phyloP scores from a whole-genome alignment of 116 monocot genomes.

The Cymodocea nodosa region DNA sequence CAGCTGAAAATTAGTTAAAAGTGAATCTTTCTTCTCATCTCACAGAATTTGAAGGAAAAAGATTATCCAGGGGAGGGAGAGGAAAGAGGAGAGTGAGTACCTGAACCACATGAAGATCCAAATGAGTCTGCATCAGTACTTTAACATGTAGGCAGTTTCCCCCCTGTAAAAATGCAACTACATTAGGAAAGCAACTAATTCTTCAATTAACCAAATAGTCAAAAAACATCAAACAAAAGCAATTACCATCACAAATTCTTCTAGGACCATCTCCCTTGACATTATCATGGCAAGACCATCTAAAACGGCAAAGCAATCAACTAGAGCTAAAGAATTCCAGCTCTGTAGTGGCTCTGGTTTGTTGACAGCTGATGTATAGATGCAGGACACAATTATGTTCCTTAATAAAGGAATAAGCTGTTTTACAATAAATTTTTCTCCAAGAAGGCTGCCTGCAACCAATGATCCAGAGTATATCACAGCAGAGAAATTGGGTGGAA shows the following conservation, averaged over 20 bases:
- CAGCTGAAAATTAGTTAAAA: too few species aligned
- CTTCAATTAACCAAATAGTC: not conserved
- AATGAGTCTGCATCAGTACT: constrained; percentile 48
- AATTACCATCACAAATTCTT: constrained; percentile 61
- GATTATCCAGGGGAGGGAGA: not conserved
- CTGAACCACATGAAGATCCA: constrained; percentile 68
- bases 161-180: constrained; percentile 41
- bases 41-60: not conserved
- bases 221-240: not conserved
- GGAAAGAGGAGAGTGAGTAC: constrained; percentile 11
- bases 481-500: not conserved
- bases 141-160: constrained; percentile 55
- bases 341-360: constrained; percentile 76
- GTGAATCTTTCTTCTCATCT: too few species aligned
- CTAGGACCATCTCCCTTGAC: constrained; percentile 38
- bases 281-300: constrained; percentile 54
- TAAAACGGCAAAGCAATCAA: constrained; percentile 62
- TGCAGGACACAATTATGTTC: constrained; percentile 51
- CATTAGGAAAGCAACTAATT: constrained; percentile 1
- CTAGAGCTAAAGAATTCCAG: constrained; percentile 65
- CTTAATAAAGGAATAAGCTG: constrained; percentile 71
- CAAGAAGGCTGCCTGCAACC: constrained; percentile 60
- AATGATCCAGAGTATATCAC: constrained; percentile 1
- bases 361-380: constrained; percentile 39
- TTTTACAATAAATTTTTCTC: constrained; percentile 61